phyloP scores from a whole-genome alignment of 495 filamentous ascomycete species.

The Penicillium odoratum region DNA sequence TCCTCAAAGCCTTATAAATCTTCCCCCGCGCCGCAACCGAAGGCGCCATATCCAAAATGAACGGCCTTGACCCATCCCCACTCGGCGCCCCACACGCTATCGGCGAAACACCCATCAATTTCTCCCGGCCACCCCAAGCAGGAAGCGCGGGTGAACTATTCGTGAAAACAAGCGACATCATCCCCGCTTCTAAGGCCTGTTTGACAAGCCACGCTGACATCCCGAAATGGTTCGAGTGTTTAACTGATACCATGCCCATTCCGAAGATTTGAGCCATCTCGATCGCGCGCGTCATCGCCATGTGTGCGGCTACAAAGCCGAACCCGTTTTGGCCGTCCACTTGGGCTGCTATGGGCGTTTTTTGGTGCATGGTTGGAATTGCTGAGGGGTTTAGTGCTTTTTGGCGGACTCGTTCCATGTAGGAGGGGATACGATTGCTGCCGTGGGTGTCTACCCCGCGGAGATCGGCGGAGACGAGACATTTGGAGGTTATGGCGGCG shows the following conservation, averaged over 20 bases:
- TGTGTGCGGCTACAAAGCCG: constrained; percentile 65
- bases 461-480: constrained; percentile 70
- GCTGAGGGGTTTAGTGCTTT: constrained; percentile 61
- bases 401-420: constrained; percentile 68
- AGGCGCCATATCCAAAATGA: constrained; percentile 81
- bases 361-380: constrained; percentile 52
- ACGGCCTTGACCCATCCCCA: constrained; percentile 48
- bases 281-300: constrained; percentile 63
- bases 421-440: constrained; percentile 72
- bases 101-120: constrained; percentile 73
- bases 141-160: constrained; percentile 75
- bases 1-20: constrained; percentile 69
- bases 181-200: constrained; percentile 67
- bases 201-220: constrained; percentile 79
- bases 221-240: constrained; percentile 78
- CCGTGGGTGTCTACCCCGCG: constrained; percentile 80
- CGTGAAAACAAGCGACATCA: constrained; percentile 79
- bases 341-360: constrained; percentile 66
- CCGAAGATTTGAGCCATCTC: constrained; percentile 64
- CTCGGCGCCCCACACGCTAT: constrained; percentile 75
- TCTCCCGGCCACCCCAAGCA: constrained; percentile 65
- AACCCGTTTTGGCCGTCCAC: constrained; percentile 74
- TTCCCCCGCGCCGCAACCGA: constrained; percentile 71
- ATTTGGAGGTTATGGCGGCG: constrained; percentile 59
- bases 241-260: constrained; percentile 71